Base-by-base conservation (phyloP, 306 rosid genomes). In the Psophocarpus tetragonolobus region DNA sequence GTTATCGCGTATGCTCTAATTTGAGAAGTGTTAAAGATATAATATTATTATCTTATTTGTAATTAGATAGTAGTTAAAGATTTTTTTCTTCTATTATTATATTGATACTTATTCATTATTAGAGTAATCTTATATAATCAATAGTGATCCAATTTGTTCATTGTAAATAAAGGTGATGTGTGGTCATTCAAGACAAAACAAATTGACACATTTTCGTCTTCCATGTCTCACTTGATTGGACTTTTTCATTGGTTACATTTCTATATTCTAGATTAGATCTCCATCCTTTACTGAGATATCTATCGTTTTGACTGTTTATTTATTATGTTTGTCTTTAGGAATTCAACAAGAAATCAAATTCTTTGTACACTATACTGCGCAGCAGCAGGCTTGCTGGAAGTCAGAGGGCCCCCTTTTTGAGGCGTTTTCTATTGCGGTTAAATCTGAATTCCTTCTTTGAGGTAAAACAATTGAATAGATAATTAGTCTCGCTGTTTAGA, bases 361-460 rank as follows among this genome's bases (percentile, higher is more conserved):
- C 98, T 61, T 76, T 92, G 53, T 95, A 92, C 92, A 95, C 98
- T 3, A 95, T 95, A 85, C 80, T 95, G 85, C 92, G 96, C 56
- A 95, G 98, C 79, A 92, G 97, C 84, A 91, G 98, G 88, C 97
- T 95, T 76, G 97, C 93, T 17, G 98, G 98, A 80, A 95, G 97
- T 85, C 97, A 95, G 76, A 86, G 94, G 8, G 97, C 98, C 71
- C 98, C 98, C 24, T 95, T 91, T 84, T 83, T 95, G 64, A 84
- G 98, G 75, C 97, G 97, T 23, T 95, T 95, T 81, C 93, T 95
- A 36, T 82, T 89, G 91, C 97, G 97, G 48, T 80, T 93, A 82
- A 93, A 93, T 82, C 85, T 91, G 74, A 93, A 93, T 88, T 91
- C 93, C 61, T 93, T 90, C 85, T 93, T 90, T 60, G 98, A 93